Conservation (phyloP, 768 basidiomycete genomes). For the Naganishia vishniacii region DNA sequence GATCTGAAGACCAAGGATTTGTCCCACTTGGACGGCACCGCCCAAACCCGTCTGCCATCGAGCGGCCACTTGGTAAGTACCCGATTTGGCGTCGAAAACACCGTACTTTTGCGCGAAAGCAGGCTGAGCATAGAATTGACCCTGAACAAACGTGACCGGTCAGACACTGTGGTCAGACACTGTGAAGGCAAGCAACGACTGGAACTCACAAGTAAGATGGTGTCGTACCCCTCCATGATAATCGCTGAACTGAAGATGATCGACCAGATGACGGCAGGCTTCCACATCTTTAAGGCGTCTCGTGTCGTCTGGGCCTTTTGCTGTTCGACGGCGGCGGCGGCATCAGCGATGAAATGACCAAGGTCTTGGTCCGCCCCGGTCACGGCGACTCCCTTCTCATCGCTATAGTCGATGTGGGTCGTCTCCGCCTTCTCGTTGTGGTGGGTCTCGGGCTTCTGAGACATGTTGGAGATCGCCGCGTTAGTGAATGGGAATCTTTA, state of each 20-base stretch:
- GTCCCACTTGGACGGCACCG: constrained; percentile 41
- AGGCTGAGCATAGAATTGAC: constrained; percentile 32
- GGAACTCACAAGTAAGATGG: constrained; percentile 24
- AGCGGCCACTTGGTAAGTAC: constrained; percentile 15
- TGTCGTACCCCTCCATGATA: constrained; percentile 44
- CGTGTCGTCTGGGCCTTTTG: constrained; percentile 33
- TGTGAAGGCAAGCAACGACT: not conserved
- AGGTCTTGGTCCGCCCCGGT: constrained; percentile 22
- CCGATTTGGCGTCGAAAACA: constrained; percentile 18
- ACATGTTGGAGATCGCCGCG: no score
- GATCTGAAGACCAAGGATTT: constrained; percentile 42
- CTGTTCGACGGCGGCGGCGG: constrained; percentile 24
- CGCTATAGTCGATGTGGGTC: constrained; percentile 7
- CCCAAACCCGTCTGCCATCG: constrained; percentile 47
- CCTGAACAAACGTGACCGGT: not conserved
- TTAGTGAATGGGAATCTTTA: no score
- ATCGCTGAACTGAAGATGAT: constrained; percentile 35
- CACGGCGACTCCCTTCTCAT: constrained; percentile 13
- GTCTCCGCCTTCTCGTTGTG: constrained; percentile 2
- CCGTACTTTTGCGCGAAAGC: constrained; percentile 35
- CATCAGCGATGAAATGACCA: constrained; percentile 28
- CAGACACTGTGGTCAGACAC: not conserved
- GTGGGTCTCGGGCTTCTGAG: constrained; percentile 1
- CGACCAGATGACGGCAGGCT: constrained; percentile 40
- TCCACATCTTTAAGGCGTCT: constrained; percentile 39